Percentiles rank a stretch among this genome's conserved stretches.
These are phyloP conservation scores for Torulaspora maleeae DNA, from an alignment of 805 yeast species.

Conservation along the genomic window DNA sequence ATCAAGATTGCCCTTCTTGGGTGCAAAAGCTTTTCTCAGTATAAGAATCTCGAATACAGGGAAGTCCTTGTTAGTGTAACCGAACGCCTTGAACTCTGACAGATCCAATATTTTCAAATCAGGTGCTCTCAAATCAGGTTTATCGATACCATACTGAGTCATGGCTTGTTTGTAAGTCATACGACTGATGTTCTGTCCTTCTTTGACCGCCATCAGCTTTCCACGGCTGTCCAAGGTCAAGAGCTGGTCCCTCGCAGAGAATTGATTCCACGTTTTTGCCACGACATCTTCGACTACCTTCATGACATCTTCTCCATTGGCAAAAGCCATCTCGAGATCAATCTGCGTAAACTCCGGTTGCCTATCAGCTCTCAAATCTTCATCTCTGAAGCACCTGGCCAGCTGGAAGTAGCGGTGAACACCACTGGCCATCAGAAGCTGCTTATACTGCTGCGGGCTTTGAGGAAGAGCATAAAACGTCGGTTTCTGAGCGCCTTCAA, in stretches of 20 bases:
- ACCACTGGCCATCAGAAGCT: constrained; percentile 91
- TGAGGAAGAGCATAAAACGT: constrained; percentile 88
- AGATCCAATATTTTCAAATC: constrained; percentile 47
- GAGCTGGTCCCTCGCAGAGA: constrained; percentile 33
- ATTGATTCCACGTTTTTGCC: constrained; percentile 49
- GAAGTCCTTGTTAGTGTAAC: constrained; percentile 43
- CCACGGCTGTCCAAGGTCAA: constrained; percentile 29
- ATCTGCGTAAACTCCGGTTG: constrained; percentile 98
- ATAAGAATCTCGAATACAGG: constrained; percentile 74
- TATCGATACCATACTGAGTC: constrained; percentile 78
- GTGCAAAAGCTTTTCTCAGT: constrained; percentile 46
- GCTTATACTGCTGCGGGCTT: constrained; percentile 97
- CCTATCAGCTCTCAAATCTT: constrained; percentile 88
- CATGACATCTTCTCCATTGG: constrained; percentile 63
- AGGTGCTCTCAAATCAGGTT: constrained; percentile 79
- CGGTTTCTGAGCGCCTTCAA: constrained; percentile 23
- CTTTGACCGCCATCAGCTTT: constrained; percentile 20
- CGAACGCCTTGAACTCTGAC: constrained; percentile 36
- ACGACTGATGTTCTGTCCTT: constrained; percentile 35
- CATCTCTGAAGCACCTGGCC: constrained; percentile 94
- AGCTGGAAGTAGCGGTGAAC: constrained; percentile 80
- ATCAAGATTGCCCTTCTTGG: constrained; percentile 22
- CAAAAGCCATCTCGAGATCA: constrained; percentile 92
- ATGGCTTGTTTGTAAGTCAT: constrained; percentile 68
- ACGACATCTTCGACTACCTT: constrained; percentile 57